Conservation (phyloP, 306 rosid species). For the Prosopis cineraria region DNA sequence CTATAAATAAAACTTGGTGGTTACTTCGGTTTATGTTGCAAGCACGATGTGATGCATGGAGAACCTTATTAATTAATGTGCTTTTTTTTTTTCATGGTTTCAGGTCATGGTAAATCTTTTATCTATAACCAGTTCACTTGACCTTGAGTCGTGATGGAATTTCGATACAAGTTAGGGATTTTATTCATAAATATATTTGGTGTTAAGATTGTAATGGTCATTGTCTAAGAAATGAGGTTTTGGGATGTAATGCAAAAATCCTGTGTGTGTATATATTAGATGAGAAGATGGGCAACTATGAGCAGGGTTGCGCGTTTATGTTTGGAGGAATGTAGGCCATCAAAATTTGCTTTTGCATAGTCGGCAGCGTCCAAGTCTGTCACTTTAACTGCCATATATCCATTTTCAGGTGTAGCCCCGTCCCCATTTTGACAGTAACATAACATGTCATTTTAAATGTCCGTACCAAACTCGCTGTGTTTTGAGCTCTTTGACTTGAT, state of each 20-base stretch:
- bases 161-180: not conserved
- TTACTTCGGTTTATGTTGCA: conserved; percentile 23
- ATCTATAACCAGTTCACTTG: conserved; percentile 3
- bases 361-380: not conserved
- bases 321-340: not conserved
- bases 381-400: not conserved
- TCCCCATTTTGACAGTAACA: not conserved
- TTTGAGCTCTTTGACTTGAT: not conserved
- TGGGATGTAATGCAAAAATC: not conserved
- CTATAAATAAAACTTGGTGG: conserved; percentile 3
- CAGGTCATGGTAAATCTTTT: conserved; percentile 23
- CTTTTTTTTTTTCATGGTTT: conserved; percentile 30
- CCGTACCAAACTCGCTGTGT: not conserved
- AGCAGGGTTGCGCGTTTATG: not conserved
- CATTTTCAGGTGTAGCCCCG: not conserved
- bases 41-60: conserved; percentile 15
- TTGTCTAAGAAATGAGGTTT: not conserved
- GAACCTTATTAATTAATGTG: conserved; percentile 16
- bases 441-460: not conserved
- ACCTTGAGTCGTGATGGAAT: conserved; percentile 11
- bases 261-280: not conserved
- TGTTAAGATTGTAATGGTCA: conserved; percentile 1
- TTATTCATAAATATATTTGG: not conserved
- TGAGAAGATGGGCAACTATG: not conserved
- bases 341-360: not conserved